Conservation (phyloP, 805 yeast species). For the Ogataea wickerhamii region DNA sequence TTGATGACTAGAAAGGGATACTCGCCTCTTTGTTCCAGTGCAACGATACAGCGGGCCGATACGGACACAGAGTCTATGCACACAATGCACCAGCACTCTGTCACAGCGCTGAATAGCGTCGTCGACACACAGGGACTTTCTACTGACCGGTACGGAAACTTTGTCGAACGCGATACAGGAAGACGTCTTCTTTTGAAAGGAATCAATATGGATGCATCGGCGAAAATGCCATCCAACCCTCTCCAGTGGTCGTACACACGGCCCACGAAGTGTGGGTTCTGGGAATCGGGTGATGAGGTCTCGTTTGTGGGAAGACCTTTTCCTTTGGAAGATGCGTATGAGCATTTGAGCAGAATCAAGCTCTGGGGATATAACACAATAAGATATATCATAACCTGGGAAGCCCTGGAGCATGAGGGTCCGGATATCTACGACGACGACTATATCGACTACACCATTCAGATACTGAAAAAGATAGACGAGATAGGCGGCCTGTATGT, state of each 20-base stretch:
- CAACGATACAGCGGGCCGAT: constrained; percentile 3
- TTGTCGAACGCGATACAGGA: constrained; percentile 49
- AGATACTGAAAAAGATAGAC: constrained; percentile 54
- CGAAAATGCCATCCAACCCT: constrained; percentile 68
- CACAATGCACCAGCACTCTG: constrained; percentile 14
- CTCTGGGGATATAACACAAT: constrained; percentile 79
- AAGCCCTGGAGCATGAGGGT: constrained; percentile 83
- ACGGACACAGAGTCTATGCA: background rate
- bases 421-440: constrained; percentile 81
- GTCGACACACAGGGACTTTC: constrained; percentile 21
- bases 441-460: constrained; percentile 65
- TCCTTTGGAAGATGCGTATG: constrained; percentile 66
- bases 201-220: constrained; percentile 72
- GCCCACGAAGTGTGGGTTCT: constrained; percentile 46
- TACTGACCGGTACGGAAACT: constrained; percentile 50
- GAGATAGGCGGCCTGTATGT: constrained; percentile 72
- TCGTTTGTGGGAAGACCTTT: constrained; percentile 85
- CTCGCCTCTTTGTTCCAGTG: constrained; percentile 10
- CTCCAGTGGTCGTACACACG: constrained; percentile 38
- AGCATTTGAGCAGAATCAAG: constrained; percentile 67
- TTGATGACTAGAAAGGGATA: constrained; percentile 18
- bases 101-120: constrained; percentile 15
- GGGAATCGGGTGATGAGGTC: constrained; percentile 63
- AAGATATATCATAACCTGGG: constrained; percentile 83
- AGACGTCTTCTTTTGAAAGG: constrained; percentile 69